Conservation (phyloP, 805 yeast genomes). For the Wickerhamomyces hampshirensis region DNA sequence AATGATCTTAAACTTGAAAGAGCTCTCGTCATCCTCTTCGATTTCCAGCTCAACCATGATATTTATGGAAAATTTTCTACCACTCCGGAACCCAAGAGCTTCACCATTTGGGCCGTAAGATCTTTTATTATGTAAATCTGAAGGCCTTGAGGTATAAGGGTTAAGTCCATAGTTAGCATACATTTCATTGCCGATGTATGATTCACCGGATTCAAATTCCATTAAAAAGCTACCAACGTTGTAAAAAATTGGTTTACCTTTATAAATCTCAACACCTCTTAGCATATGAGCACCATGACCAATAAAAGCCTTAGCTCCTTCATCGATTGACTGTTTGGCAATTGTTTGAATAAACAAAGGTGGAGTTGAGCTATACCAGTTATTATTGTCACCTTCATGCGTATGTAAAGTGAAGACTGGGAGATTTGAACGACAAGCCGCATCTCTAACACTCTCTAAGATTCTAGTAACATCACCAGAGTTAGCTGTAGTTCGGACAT, state of each 20-base stretch:
- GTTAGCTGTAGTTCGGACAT: slow-evolving; percentile 23
- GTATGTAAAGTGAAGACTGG: slow-evolving; percentile 25
- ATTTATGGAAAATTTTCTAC: slow-evolving; percentile 24
- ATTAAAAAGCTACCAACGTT: slow-evolving; percentile 25
- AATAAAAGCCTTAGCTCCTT: slow-evolving; percentile 25
- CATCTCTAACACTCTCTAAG: slow-evolving; percentile 21
- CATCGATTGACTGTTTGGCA: slow-evolving; percentile 23
- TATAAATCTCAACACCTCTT: slow-evolving; percentile 27
- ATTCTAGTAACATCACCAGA: slow-evolving; percentile 20
- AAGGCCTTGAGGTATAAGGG: slow-evolving; percentile 22
- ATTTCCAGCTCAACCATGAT: slow-evolving; percentile 23
- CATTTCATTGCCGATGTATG: slow-evolving; percentile 25
- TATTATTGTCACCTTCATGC: slow-evolving; percentile 27
- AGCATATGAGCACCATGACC: slow-evolving; percentile 28
- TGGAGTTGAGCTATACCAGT: slow-evolving; percentile 28
- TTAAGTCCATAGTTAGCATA: slow-evolving; percentile 22
- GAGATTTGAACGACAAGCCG: slow-evolving; percentile 24
- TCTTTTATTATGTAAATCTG: slow-evolving; percentile 25
- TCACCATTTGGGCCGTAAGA: slow-evolving; percentile 24
- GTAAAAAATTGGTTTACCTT: slow-evolving; percentile 26
- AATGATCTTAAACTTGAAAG: slow-evolving; percentile 18
- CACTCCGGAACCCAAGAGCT: slow-evolving; percentile 24
- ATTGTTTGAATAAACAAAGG: slow-evolving; percentile 25
- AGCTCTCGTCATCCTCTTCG: slow-evolving; percentile 12
- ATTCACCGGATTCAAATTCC: slow-evolving; percentile 26